Base-by-base conservation (phyloP, 352 stramenopile species). In the Pelagophyceae sp. region DNA sequence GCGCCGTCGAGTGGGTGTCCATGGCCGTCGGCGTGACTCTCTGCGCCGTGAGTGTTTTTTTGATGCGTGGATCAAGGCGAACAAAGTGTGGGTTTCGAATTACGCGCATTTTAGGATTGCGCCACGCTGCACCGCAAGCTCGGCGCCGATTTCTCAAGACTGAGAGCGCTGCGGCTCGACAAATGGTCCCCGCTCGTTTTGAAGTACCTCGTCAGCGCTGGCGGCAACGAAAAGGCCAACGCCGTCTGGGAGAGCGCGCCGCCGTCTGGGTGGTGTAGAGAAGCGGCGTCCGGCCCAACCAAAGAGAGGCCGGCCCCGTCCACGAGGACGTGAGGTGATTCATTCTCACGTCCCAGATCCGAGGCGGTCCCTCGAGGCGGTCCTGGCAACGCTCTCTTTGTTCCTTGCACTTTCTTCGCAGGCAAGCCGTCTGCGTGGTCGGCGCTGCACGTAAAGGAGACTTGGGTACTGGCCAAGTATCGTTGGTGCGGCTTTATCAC, bases 391-490 rank as follows among this genome's bases (percentile, higher is more conserved):
- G n/a, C n/a, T n/a, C n/a, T n/a, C n/a, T n/a, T n/a, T n/a, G n/a
- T n/a, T n/a, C n/a, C n/a, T n/a, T n/a, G n/a, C n/a, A n/a, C n/a
- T n/a, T n/a, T n/a, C n/a, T n/a, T n/a, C n/a, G n/a, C n/a, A n/a
- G n/a, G n/a, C n/a, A n/a, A n/a, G n/a, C n/a, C n/a, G n/a, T n/a
- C n/a, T n/a, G n/a, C n/a, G n/a, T n/a, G n/a, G n/a, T n/a, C 79
- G 15, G 72, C 77, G n/a, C 72, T 83, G 29, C 87, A 89, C 63
- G 37, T 78, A 6, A 87, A 86, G 75, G 86, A 90, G 79, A 82
- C 87, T 76, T 90, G 85, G 85, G 89, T 90, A 67, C 87, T 88
- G 61, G 87, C 83, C 79, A 90, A 90, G 72, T 90, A 89, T 71
- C 32, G 83, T 20, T 90, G 86, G 86, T 85, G 84, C 80, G 86